Percentiles rank a stretch among this genome's conserved stretches.
These are phyloP conservation scores for Halenospora varia DNA, from an alignment of 495 filamentous ascomycete genomes.

Conservation along the genomic window DNA sequence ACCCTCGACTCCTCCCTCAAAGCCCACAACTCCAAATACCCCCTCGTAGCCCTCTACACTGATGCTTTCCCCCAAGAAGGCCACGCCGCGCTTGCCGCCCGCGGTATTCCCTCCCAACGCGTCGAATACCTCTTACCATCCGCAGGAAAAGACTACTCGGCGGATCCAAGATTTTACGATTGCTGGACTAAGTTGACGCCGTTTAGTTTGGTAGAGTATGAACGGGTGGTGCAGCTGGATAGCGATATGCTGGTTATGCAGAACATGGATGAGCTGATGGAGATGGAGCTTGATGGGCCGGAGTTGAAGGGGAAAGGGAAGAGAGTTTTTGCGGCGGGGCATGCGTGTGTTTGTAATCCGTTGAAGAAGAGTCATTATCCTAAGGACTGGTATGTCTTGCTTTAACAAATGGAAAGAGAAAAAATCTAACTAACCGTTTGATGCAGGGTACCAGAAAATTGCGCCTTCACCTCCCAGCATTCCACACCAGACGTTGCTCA, in stretches of 20 bases:
- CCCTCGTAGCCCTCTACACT: conserved; percentile 74
- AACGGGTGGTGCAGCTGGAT: conserved; percentile 74
- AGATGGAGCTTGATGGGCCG: conserved; percentile 58
- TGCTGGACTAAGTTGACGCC: conserved; percentile 81
- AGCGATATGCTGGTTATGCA: conserved; percentile 73
- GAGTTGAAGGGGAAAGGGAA: conserved; percentile 43
- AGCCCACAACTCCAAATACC: conserved; percentile 52
- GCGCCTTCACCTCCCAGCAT: conserved; percentile 72
- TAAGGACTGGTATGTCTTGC: conserved; percentile 51
- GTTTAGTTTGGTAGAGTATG: conserved; percentile 67
- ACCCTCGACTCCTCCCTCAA: conserved; percentile 68
- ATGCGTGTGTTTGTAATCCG: conserved; percentile 84
- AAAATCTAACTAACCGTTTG: conserved; percentile 5
- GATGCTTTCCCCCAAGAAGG: conserved; percentile 60
- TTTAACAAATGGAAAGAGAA: not conserved
- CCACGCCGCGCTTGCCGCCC: conserved; percentile 56
- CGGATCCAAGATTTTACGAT: conserved; percentile 74
- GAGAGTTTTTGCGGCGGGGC: conserved; percentile 66
- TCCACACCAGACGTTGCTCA: conserved; percentile 52
- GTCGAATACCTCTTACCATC: conserved; percentile 62
- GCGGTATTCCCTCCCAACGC: conserved; percentile 57
- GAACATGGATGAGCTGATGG: conserved; percentile 89
- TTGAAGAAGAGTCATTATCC: conserved; percentile 73
- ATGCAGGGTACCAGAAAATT: conserved; percentile 60
- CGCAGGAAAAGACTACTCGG: conserved; percentile 48